Percentiles rank a stretch among this genome's conserved stretches.
These are phyloP conservation scores for Nothophoma quercina DNA, from an alignment of 2,329 filamentous ascomycete species.

Conservation along the genomic window DNA sequence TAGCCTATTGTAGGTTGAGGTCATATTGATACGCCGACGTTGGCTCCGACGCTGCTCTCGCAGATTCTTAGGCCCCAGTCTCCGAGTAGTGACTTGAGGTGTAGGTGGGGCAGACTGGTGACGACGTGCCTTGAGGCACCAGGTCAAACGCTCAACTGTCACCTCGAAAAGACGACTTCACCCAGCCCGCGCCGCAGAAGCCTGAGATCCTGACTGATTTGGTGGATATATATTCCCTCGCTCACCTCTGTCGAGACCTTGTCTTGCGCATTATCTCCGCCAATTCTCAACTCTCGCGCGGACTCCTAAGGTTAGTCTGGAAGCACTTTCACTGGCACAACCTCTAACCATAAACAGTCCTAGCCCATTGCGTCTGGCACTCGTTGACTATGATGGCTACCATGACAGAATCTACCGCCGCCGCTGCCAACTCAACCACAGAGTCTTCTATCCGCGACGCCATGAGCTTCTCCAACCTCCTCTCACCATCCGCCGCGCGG, in stretches of 20 bases:
- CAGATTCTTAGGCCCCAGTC: too few species aligned
- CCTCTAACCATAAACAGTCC: neutral
- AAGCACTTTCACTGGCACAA: constrained; percentile 2
- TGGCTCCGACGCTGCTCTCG: neutral
- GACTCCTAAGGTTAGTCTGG: neutral
- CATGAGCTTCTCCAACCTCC: constrained; percentile 38
- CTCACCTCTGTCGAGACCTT: constrained; percentile 39
- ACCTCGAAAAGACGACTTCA: constrained; percentile 29
- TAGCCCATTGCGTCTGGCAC: constrained; percentile 4
- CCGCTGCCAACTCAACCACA: constrained; percentile 4
- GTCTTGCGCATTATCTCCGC: constrained; percentile 7
- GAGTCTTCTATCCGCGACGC: constrained; percentile 23
- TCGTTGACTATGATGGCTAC: constrained; percentile 3
- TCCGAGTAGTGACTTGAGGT: neutral
- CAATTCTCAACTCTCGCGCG: constrained; percentile 7
- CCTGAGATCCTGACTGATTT: neutral
- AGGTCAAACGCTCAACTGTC: constrained; percentile 29
- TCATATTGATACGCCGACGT: neutral
- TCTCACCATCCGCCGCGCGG: constrained; percentile 8
- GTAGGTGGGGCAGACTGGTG: constrained; percentile 8
- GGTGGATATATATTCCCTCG: constrained; percentile 26
- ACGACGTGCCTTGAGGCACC: constrained; percentile 20
- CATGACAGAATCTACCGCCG: neutral
- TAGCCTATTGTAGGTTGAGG: too few species aligned
- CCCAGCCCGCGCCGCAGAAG: constrained; percentile 11